These are phyloP conservation scores for Petunia hybrid DNA, from an alignment of 305 asterid genomes.

Conservation along the genomic window DNA sequence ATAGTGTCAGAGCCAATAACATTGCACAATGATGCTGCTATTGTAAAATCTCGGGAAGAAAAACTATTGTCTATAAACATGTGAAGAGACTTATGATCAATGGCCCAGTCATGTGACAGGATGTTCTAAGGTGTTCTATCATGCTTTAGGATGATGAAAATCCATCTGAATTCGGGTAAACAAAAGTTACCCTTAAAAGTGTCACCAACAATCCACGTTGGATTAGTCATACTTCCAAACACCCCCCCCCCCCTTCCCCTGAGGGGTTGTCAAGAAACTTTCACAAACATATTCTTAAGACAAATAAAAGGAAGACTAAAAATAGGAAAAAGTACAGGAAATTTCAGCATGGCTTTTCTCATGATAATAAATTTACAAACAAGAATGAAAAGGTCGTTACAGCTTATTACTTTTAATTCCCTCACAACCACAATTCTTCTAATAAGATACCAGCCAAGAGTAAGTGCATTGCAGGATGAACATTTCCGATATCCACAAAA, in stretches of 20 bases:
- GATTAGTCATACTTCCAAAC: background rate
- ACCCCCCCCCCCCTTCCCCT: too few species aligned
- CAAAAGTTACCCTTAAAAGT: background rate
- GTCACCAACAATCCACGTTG: background rate
- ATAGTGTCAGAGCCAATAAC: background rate
- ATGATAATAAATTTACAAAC: background rate
- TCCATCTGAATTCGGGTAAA: conserved; percentile 2
- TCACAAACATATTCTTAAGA: background rate
- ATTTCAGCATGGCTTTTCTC: background rate
- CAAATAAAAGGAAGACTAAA: background rate
- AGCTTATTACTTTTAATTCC: background rate
- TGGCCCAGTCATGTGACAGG: background rate
- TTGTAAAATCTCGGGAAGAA: background rate
- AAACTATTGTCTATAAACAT: conserved; percentile 11
- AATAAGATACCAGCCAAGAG: background rate
- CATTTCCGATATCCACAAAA: background rate
- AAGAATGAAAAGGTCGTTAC: background rate
- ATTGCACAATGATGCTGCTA: conserved; percentile 13
- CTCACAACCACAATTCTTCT: background rate
- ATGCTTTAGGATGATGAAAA: background rate
- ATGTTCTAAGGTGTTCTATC: background rate
- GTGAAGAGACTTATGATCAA: conserved; percentile 9
- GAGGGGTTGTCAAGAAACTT: background rate
- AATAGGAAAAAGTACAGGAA: background rate
- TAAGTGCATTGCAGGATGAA: background rate